A percentile compares a stretch with the other conserved stretches of the same genome.
These are phyloP conservation scores for Panellus pusillus DNA, from an alignment of 768 basidiomycete species.

Conservation along the genomic window DNA sequence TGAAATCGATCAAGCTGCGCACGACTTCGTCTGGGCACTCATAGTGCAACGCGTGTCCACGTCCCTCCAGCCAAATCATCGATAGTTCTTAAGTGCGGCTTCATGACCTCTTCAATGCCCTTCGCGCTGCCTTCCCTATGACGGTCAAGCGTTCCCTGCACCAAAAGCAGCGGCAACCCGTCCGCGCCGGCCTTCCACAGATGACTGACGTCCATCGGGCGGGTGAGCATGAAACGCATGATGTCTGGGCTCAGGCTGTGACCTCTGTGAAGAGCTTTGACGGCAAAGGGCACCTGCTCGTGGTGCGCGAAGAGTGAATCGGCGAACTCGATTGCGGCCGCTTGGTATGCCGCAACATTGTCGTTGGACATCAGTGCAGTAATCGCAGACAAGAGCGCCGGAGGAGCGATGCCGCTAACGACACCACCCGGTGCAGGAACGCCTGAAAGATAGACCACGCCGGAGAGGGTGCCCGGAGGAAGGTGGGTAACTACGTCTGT, in stretches of 20 bases:
- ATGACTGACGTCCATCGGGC: conserved; percentile 27
- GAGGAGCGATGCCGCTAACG: conserved; percentile 25
- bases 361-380: conserved; percentile 26
- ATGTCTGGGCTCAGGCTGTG: conserved; percentile 23
- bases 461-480: conserved; percentile 28
- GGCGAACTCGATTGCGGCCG: conserved; percentile 26
- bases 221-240: conserved; percentile 22
- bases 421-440: conserved; percentile 28
- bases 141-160: conserved; percentile 26
- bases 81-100: conserved; percentile 33
- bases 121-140: conserved; percentile 23
- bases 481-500: conserved; percentile 31
- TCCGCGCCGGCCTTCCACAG: conserved; percentile 27
- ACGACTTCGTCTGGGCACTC: conserved; percentile 30
- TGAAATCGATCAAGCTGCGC: neutral
- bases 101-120: conserved; percentile 26
- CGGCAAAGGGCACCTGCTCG: conserved; percentile 25
- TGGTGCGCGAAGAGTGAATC: conserved; percentile 29
- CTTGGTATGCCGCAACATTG: conserved; percentile 22
- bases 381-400: conserved; percentile 19
- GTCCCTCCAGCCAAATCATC: conserved; percentile 26
- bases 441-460: conserved; percentile 28
- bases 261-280: conserved; percentile 28
- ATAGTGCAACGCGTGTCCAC: conserved; percentile 32
- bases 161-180: conserved; percentile 25